Conservation (phyloP, 495 filamentous ascomycete species). For the Penicillium simplicissimum region DNA sequence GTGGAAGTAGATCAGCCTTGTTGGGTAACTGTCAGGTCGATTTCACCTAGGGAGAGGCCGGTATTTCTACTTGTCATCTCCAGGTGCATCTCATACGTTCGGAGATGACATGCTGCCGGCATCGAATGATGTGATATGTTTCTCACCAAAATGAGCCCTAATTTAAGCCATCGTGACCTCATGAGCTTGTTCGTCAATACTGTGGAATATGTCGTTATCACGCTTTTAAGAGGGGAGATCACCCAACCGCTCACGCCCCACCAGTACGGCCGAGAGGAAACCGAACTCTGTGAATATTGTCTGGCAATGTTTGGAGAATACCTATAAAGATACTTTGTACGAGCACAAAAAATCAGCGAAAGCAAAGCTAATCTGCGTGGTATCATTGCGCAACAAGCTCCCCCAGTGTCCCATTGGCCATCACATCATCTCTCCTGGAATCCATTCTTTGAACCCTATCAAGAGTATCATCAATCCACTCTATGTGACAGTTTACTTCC, state of each 20-base stretch:
- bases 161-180: not conserved
- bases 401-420: not conserved
- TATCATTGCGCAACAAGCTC: conserved; percentile 7
- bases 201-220: conserved; percentile 22
- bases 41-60: not conserved
- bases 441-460: not conserved
- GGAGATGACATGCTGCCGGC: conserved; percentile 12
- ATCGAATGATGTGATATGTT: conserved; percentile 11
- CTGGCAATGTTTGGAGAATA: not conserved
- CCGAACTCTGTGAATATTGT: not conserved
- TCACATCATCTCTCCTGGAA: not conserved
- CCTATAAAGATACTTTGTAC: not conserved
- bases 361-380: not conserved
- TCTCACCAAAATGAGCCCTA: not conserved
- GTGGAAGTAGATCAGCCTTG: not conserved
- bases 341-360: not conserved
- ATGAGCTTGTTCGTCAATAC: conserved; percentile 15
- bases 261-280: not conserved
- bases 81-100: not conserved
- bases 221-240: not conserved
- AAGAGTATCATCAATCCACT: not conserved
- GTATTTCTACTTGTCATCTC: conserved; percentile 3
- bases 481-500: not conserved
- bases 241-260: not conserved
- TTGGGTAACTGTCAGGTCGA: not conserved